Base-by-base conservation (phyloP, 169 alveolate genomes). In the Cryptosporidium bovis region DNA sequence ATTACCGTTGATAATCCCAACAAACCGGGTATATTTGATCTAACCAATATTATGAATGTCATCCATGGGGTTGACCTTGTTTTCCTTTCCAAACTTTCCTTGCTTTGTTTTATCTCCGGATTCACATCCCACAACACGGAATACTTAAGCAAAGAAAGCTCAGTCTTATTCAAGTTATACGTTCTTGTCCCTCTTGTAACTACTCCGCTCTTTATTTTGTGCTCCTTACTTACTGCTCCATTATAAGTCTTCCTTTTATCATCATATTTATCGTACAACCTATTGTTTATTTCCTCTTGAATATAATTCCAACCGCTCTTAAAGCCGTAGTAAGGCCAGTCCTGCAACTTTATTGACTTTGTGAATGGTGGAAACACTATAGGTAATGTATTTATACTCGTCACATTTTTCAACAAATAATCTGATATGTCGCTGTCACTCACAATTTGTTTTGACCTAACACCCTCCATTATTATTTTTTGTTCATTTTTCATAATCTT, bases 361-460 rank as follows among this genome's bases (percentile, higher is more conserved):
- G 87, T 77, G 16, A 77, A 77, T 44, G 87, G 71, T 40, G 87
- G 87, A n/a, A 77, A 77, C 44, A 77, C 71, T 18, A 62, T 27
- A 18, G 87, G 87, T 1, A 77, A 31, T 1, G 87, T 27, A 40
- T 33, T 69, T 40, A 40, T 8, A n/a, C 53, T 53, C 6, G 34
- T 15, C 27, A 71, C 46, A 27, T 36, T 20, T 3, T 77, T 77
- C 8, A 77, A 77, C 8, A 77, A 58, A 48, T 77, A 77, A 7
- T 44, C 64, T 55, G 51, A 24, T 56, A 77, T 77, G 18, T 77
- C 77, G 33, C 64, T 71, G 27, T 40, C 64, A 60, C 10, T 58
- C 12, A 18, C 27, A 10, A 77, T 77, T 12, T 20, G 27, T 13
- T 64, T 64, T n/a, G 27, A 10, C 50, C 27, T 77, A 40, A 77